phyloP scores from a whole-genome alignment of 2,329 filamentous ascomycete species.

The Sporothrix pallida region DNA sequence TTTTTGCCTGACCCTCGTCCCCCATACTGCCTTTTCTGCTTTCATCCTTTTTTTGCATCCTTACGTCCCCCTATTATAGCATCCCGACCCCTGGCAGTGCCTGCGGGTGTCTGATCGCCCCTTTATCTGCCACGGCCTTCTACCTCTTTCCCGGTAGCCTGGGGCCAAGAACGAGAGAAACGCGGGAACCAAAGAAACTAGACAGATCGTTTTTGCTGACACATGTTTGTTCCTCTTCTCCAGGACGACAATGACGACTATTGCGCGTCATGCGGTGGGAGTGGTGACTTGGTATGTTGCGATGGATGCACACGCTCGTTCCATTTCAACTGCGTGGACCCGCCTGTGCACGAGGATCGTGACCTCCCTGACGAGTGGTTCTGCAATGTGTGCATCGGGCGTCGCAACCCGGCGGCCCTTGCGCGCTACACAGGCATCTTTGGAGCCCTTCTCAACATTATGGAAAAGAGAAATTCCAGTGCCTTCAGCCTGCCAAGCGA shows the following conservation, averaged over 20 bases:
- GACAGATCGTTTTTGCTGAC: constrained; percentile 1
- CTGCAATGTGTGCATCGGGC: constrained; percentile 73
- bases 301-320: constrained; percentile 90
- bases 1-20: background rate
- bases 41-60: constrained; percentile 4
- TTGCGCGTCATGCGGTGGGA: constrained; percentile 83
- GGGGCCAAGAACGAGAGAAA: background rate
- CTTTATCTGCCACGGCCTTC: constrained; percentile 15
- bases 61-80: constrained; percentile 6
- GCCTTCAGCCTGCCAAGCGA: constrained; percentile 74
- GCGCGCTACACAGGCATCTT: constrained; percentile 62
- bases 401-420: constrained; percentile 54
- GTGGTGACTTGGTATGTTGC: constrained; percentile 87
- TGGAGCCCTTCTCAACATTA: constrained; percentile 64
- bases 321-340: constrained; percentile 87
- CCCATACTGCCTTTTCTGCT: background rate
- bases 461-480: constrained; percentile 72
- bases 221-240: constrained; percentile 3
- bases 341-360: constrained; percentile 69
- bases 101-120: constrained; percentile 30
- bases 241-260: constrained; percentile 84
- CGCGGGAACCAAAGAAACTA: background rate
- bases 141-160: constrained; percentile 11
- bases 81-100: background rate
- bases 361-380: constrained; percentile 78